A percentile compares a stretch with the other conserved stretches of the same genome.
Conservation (phyloP, 2,329 filamentous ascomycete genomes). For the Penicillium sp. region DNA sequence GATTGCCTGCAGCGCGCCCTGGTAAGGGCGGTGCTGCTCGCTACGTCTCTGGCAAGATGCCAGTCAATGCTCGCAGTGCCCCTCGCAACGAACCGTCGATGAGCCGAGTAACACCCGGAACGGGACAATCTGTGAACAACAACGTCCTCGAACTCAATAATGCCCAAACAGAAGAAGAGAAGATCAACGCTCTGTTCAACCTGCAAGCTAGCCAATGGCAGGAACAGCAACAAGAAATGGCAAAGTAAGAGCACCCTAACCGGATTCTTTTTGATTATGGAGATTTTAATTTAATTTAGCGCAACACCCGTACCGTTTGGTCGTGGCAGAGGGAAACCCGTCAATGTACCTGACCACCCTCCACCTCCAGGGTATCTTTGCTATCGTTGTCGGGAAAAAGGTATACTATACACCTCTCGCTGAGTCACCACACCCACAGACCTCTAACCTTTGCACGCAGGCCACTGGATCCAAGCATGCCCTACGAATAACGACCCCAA, state of each 20-base stretch:
- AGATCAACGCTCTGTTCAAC: constrained; percentile 86
- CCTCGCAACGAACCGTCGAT: constrained; percentile 61
- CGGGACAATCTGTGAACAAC: constrained; percentile 46
- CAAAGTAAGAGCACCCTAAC: constrained; percentile 56
- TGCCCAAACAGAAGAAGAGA: constrained; percentile 88
- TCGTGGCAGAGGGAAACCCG: constrained; percentile 36
- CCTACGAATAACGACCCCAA: constrained; percentile 98
- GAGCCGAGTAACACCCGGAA: constrained; percentile 34
- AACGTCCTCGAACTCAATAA: constrained; percentile 66
- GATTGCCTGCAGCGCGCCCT: constrained; percentile 76
- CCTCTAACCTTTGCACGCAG: constrained; percentile 37
- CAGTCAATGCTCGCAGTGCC: constrained; percentile 77
- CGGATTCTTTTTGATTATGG: neutral
- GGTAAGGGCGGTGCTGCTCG: constrained; percentile 88
- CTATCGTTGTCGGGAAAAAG: constrained; percentile 93
- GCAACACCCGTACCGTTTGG: constrained; percentile 45
- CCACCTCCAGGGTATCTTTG: constrained; percentile 93
- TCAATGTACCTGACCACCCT: constrained; percentile 85
- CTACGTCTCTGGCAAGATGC: constrained; percentile 96
- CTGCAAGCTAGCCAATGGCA: constrained; percentile 89
- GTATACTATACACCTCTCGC: constrained; percentile 38
- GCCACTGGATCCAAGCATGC: constrained; percentile 98
- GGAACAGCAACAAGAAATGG: constrained; percentile 88
- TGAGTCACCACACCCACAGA: neutral
- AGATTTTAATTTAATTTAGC: constrained; percentile 38